These are phyloP conservation scores for Fusarium avenaceum DNA, from an alignment of 2,329 filamentous ascomycete species.

Conservation along the genomic window DNA sequence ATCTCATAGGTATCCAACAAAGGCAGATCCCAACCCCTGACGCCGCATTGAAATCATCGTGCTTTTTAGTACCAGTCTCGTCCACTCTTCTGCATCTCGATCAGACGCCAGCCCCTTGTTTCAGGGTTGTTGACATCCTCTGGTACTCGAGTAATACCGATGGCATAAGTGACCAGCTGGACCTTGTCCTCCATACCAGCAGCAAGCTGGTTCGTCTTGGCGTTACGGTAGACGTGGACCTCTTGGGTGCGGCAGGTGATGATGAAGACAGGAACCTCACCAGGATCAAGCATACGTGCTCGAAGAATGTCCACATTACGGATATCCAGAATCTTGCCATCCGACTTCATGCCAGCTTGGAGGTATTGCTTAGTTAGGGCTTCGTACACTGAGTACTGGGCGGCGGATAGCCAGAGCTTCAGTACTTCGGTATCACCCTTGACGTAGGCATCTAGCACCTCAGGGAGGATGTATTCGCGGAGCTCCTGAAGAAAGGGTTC, in stretches of 20 bases:
- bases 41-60: constrained; percentile 40
- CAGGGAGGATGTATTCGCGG: constrained; percentile 96
- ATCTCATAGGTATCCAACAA: constrained; percentile 44
- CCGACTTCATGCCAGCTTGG: constrained; percentile 90
- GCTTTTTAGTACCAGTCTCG: constrained; percentile 78
- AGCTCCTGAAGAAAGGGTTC: constrained; percentile 96
- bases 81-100: constrained; percentile 98
- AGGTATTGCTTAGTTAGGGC: constrained; percentile 98
- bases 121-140: constrained; percentile 98
- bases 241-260: constrained; percentile 97
- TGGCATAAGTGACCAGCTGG: constrained; percentile 97
- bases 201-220: constrained; percentile 88
- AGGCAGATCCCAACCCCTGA: constrained; percentile 41
- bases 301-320: constrained; percentile 90
- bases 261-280: constrained; percentile 95
- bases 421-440: constrained; percentile 93
- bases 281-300: constrained; percentile 84
- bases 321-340: constrained; percentile 95
- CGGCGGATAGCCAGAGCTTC: constrained; percentile 95
- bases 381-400: constrained; percentile 96
- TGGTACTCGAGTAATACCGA: constrained; percentile 91
- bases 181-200: constrained; percentile 99
- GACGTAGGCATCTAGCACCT: constrained; percentile 97
- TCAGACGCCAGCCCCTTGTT: constrained; percentile 95
- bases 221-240: constrained; percentile 95